Conservation (phyloP, 495 filamentous ascomycete genomes). For the Penicillium lividum region DNA sequence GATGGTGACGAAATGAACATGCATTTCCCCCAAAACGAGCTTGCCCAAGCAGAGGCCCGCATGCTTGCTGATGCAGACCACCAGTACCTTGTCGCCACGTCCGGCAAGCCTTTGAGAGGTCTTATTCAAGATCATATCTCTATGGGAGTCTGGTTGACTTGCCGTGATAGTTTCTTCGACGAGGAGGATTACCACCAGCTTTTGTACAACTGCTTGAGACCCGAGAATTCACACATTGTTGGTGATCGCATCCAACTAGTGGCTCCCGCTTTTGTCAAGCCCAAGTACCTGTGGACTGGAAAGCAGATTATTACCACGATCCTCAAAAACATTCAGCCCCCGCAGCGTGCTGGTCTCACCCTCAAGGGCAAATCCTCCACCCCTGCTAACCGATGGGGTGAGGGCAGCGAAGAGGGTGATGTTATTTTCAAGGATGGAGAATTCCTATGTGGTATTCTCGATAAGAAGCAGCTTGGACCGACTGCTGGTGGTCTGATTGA, state of each 20-base stretch:
- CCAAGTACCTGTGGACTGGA: slow-evolving; percentile 86
- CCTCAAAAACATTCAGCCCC: slow-evolving; percentile 83
- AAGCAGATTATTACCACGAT: slow-evolving; percentile 96
- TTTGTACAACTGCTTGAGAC: slow-evolving; percentile 82
- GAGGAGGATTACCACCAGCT: slow-evolving; percentile 89
- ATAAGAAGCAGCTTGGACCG: slow-evolving; percentile 94
- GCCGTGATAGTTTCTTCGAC: slow-evolving; percentile 89
- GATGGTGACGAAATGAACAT: slow-evolving; percentile 99
- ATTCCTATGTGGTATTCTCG: slow-evolving; percentile 85
- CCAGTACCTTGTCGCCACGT: slow-evolving; percentile 92
- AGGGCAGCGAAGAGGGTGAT: slow-evolving; percentile 65
- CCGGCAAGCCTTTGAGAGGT: slow-evolving; percentile 92
- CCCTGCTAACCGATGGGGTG: slow-evolving; percentile 72
- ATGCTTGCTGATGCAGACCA: slow-evolving; percentile 95
- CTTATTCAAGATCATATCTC: slow-evolving; percentile 99
- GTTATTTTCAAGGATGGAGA: slow-evolving; percentile 87
- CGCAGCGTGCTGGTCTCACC: slow-evolving; percentile 72
- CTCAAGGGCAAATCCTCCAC: slow-evolving; percentile 77
- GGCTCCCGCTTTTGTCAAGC: slow-evolving; percentile 79
- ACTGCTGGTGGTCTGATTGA: slow-evolving; percentile 86
- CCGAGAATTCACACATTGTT: slow-evolving; percentile 81
- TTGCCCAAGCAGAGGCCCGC: slow-evolving; percentile 87
- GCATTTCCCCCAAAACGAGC: slow-evolving; percentile 98
- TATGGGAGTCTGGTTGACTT: slow-evolving; percentile 87
- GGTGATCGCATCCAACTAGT: slow-evolving; percentile 72